Evolutionary conservation across 768 basidiomycete genomes (phyloP).

Genomic region (Scleroderma citrinum): DNA sequence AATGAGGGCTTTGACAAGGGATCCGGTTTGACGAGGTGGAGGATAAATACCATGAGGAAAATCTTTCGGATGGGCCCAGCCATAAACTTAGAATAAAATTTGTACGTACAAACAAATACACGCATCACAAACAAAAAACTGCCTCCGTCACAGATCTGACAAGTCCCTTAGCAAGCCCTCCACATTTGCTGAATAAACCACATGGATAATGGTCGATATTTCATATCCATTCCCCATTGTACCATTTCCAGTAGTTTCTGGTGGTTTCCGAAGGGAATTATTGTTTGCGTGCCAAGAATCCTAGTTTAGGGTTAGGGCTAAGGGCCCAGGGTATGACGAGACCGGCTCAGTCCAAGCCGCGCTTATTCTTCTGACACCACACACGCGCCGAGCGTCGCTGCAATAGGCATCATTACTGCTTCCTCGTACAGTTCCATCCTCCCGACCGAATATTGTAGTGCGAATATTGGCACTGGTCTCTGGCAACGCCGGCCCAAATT

Average conservation of each 20-base stretch:
- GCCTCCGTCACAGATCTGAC: background rate
- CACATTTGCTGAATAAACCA: background rate
- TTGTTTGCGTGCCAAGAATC: background rate
- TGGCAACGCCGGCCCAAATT: background rate
- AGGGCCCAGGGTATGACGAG: slow-evolving; percentile 20
- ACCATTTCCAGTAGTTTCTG: background rate
- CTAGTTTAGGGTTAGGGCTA: slow-evolving; percentile 27
- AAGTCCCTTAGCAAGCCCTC: background rate
- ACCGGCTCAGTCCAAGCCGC: background rate
- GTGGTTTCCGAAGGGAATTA: background rate
- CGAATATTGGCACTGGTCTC: background rate
- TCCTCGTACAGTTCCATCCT: background rate
- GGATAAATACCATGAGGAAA: slow-evolving; percentile 46
- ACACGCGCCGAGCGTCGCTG: background rate
- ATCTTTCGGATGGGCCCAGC: slow-evolving; percentile 23
- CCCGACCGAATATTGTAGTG: background rate
- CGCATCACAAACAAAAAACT: slow-evolving; percentile 1
- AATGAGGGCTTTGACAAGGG: slow-evolving; percentile 38
- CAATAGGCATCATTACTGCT: background rate
- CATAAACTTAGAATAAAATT: slow-evolving; percentile 21
- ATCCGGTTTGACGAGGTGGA: slow-evolving; percentile 37
- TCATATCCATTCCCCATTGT: background rate
- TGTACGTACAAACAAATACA: slow-evolving; percentile 26
- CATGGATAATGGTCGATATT: too few relatives aligned
- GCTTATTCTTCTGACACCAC: background rate